Percentiles rank a stretch among this genome's conserved stretches.
phyloP scores from a whole-genome alignment of 2,329 filamentous ascomycete species.

The Ceratocystis albifundus region DNA sequence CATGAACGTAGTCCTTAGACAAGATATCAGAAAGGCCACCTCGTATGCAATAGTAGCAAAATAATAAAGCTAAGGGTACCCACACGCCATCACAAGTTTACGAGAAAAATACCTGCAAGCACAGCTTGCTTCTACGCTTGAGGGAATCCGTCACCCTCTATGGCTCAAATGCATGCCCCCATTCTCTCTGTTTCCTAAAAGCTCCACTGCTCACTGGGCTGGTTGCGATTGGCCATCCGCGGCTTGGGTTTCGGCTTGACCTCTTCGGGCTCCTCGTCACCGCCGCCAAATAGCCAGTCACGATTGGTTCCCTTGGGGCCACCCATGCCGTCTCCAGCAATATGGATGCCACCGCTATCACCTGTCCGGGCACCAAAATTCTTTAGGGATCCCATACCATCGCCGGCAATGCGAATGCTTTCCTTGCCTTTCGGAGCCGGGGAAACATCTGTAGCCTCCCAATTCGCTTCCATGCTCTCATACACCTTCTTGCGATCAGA shows the following conservation, averaged over 20 bases:
- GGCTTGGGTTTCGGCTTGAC: slow-evolving; percentile 26
- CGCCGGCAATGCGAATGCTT: slow-evolving; percentile 34
- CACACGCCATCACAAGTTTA: neutral
- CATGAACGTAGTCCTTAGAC: neutral
- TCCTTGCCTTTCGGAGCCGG: slow-evolving; percentile 29
- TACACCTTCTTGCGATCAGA: slow-evolving; percentile 57
- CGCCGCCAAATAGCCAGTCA: slow-evolving; percentile 48
- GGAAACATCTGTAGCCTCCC: slow-evolving; percentile 45
- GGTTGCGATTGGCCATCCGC: slow-evolving; percentile 34
- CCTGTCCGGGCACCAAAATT: slow-evolving; percentile 22
- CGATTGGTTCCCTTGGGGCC: slow-evolving; percentile 44
- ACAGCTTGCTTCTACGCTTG: neutral
- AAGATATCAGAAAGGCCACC: neutral
- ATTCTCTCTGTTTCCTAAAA: slow-evolving; percentile 30
- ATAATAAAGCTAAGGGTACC: neutral
- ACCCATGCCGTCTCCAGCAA: slow-evolving; percentile 56
- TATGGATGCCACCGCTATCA: slow-evolving; percentile 33
- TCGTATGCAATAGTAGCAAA: neutral
- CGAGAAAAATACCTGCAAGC: neutral
- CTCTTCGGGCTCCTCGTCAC: slow-evolving; percentile 32
- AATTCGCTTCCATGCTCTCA: slow-evolving; percentile 60
- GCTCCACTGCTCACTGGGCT: slow-evolving; percentile 36
- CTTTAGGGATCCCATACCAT: slow-evolving; percentile 48
- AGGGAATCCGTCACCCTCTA: neutral
- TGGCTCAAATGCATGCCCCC: neutral